Percentiles rank a stretch among this genome's conserved stretches.
Evolutionary conservation across 2,329 filamentous ascomycete species (phyloP).

Genomic region (Pestalotiopsis sp.): DNA sequence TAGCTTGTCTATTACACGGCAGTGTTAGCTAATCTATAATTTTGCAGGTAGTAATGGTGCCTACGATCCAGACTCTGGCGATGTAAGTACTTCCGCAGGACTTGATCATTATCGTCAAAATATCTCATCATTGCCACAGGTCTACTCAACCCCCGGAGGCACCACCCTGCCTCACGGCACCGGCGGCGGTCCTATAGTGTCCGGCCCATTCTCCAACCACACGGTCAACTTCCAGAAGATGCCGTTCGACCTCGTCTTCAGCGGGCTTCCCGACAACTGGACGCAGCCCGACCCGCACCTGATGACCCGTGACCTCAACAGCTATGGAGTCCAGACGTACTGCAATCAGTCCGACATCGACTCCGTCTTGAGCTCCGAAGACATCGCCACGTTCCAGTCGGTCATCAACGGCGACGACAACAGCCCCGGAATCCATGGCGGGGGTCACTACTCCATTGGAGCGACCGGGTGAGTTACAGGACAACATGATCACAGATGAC

Average conservation of each 20-base stretch:
- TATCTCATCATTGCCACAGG: background rate
- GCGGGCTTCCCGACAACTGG: constrained; percentile 31
- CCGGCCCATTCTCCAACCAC: constrained; percentile 41
- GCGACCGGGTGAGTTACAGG: constrained; percentile 21
- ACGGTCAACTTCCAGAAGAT: constrained; percentile 28
- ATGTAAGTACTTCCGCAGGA: background rate
- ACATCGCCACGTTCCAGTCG: constrained; percentile 35
- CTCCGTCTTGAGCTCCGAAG: constrained; percentile 16
- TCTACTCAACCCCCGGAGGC: constrained; percentile 8
- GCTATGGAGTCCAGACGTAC: constrained; percentile 23
- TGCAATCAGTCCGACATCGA: constrained; percentile 30
- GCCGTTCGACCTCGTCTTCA: constrained; percentile 24
- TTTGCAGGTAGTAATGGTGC: background rate
- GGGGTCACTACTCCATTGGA: constrained; percentile 31
- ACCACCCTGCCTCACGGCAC: constrained; percentile 40
- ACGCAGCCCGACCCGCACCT: constrained; percentile 29
- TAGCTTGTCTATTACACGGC: background rate
- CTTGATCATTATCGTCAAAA: background rate
- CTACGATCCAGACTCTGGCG: constrained; percentile 2
- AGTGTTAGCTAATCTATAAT: background rate
- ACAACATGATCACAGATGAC: background rate
- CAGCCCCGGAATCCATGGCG: constrained; percentile 29
- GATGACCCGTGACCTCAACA: constrained; percentile 26
- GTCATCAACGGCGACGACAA: constrained; percentile 34
- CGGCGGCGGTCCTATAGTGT: constrained; percentile 52